A percentile compares a stretch with the other conserved stretches of the same genome.
Evolutionary conservation across 257 asterid species (phyloP).

Genomic region (Przewalskia tangutica): DNA sequence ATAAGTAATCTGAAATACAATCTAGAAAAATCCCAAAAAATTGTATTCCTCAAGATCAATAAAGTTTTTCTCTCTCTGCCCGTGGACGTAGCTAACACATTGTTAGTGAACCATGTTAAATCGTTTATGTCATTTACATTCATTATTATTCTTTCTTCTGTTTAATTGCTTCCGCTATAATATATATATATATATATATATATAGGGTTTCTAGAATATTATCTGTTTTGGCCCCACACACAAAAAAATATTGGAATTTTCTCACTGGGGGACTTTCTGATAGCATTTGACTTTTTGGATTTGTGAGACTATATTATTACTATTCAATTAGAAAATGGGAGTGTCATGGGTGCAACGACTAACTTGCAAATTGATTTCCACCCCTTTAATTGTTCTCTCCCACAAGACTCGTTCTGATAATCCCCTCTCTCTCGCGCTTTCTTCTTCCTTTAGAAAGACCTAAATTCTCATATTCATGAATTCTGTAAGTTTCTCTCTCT

Average conservation of each 20-base stretch:
- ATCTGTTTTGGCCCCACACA: too few relatives aligned
- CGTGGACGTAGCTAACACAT: too few relatives aligned
- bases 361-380: not conserved
- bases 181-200: too few relatives aligned
- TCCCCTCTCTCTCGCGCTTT: not conserved
- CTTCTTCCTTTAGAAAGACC: not conserved
- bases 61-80: too few relatives aligned
- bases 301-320: not conserved
- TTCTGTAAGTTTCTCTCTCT: slow-evolving; percentile 1
- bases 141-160: too few relatives aligned
- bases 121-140: too few relatives aligned
- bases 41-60: too few relatives aligned
- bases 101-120: too few relatives aligned
- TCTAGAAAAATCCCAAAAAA: too few relatives aligned
- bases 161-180: too few relatives aligned
- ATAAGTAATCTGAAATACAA: too few relatives aligned
- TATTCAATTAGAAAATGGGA: not conserved
- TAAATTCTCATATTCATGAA: not conserved
- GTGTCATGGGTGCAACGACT: slow-evolving; percentile 8
- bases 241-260: not conserved
- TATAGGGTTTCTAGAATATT: too few relatives aligned
- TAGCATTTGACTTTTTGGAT: not conserved
- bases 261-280: not conserved
- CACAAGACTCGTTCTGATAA: not conserved
- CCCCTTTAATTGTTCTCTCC: not conserved